phyloP scores from a whole-genome alignment of 148 eudicot species.

The Spergularia marina region DNA sequence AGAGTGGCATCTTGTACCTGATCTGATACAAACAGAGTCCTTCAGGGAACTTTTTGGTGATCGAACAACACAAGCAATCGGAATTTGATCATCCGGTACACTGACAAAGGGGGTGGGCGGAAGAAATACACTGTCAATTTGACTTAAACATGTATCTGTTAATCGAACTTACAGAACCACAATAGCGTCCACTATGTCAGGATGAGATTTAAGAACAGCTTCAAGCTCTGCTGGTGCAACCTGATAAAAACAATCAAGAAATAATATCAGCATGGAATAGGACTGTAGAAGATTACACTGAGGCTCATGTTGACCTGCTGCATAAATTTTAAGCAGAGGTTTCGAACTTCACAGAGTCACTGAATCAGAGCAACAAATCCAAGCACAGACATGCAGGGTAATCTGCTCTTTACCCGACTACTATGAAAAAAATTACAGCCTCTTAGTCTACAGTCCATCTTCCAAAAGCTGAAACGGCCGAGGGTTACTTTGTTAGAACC shows the following conservation, averaged over 20 bases:
- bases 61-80: conserved; percentile 67
- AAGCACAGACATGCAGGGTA: not conserved
- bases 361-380: not conserved
- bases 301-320: too few species aligned
- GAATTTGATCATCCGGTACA: conserved; percentile 74
- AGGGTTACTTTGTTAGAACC: too few species aligned
- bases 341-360: too few species aligned
- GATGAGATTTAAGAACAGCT: conserved; percentile 70
- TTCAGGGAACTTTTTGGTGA: conserved; percentile 55
- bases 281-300: too few species aligned
- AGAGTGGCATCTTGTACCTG: conserved; percentile 42
- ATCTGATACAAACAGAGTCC: conserved; percentile 57
- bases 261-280: not conserved
- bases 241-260: conserved; percentile 28
- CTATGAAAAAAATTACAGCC: too few species aligned
- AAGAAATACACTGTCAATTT: not conserved
- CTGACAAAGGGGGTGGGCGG: conserved; percentile 21
- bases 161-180: conserved; percentile 49
- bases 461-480: too few species aligned
- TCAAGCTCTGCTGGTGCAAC: conserved; percentile 91
- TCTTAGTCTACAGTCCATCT: too few species aligned
- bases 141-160: too few species aligned
- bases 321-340: too few species aligned
- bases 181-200: conserved; percentile 69
- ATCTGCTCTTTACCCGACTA: not conserved